Base-by-base conservation (phyloP, 2,329 filamentous ascomycete species). In the Cordyceps tenuipes region DNA sequence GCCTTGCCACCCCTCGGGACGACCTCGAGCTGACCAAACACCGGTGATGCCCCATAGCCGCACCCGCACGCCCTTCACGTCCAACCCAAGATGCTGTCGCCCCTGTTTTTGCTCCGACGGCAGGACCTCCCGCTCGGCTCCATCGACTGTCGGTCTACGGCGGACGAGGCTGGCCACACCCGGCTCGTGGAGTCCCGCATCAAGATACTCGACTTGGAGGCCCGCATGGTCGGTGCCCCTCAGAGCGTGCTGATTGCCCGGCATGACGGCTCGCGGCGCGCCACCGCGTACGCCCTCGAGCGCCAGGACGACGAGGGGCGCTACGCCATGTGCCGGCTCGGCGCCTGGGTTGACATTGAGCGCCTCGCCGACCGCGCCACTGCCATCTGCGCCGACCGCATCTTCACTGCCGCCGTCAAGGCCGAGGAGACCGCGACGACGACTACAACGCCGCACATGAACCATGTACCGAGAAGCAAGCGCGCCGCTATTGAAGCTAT, bases 321-420 rank as follows among this genome's bases (percentile, higher is more conserved):
- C 3, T 92, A 89, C 69, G 82, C 83, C 12, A 69, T 90, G 29
- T 91, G 86, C 70, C 85, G 82, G 66, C 75, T 94, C 48, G 86
- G 83, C 2, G 71, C 76, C 21, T 90, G 87, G 86, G 78, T 89
- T 23, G 81, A 85, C 62, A 68, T 87, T 56, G 77, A 80, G 41
- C 73, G 77, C 7, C 73, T 91, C 31, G 72, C 73, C 26, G 69
- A 71, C 12, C 70, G 76, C 44, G 82, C 83, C 44, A 82, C 80
- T 0, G 70, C 68, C 4, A 54, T 71, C 31, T 72, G 66, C 49
- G 66, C 62, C 26, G 67, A 73, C 12, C 71, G 72, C 12, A 58
- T 75, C 8, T 62, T 62, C 8, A 64, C 39, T 3, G 5, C 66
- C 62, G 52, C 65, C 62, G 53, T 58, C 31, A 67, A 64, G 44